Evolutionary conservation across 495 filamentous ascomycete species (phyloP).

Genomic region (Talaromyces trachyspermus): DNA sequence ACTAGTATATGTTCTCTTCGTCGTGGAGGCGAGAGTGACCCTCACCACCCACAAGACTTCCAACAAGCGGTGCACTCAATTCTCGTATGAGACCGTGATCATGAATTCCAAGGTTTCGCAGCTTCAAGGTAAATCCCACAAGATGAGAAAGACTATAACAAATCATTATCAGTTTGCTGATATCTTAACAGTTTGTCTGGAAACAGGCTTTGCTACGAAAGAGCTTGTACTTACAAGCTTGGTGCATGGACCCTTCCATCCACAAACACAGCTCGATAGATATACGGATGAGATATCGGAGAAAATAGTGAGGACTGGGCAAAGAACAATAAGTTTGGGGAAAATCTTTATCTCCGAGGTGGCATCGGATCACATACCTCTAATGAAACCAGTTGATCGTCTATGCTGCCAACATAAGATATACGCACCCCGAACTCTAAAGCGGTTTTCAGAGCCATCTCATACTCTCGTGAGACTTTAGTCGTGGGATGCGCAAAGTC

Average conservation of each 20-base stretch:
- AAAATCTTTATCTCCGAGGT: too few species aligned
- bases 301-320: constrained; percentile 75
- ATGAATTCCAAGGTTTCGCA: constrained; percentile 83
- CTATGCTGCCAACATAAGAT: constrained; percentile 83
- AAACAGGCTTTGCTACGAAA: too few species aligned
- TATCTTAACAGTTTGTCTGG: too few species aligned
- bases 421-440: constrained; percentile 74
- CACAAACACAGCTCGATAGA: constrained; percentile 89
- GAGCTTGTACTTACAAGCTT: constrained; percentile 59
- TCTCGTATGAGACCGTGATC: constrained; percentile 94
- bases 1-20: constrained; percentile 82
- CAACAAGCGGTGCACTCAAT: constrained; percentile 78
- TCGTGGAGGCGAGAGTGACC: constrained; percentile 93
- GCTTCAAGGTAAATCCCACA: constrained; percentile 85
- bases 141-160: constrained; percentile 66
- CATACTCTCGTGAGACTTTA: constrained; percentile 73
- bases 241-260: constrained; percentile 89
- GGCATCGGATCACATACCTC: too few species aligned
- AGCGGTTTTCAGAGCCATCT: constrained; percentile 60
- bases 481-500: constrained; percentile 78
- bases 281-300: constrained; percentile 78
- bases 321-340: too few species aligned
- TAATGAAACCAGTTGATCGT: constrained; percentile 90
- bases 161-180: too few species aligned
- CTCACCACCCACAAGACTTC: constrained; percentile 84